A percentile compares a stretch with the other conserved stretches of the same genome.
These are phyloP conservation scores for Lophiostoma macrostomum DNA, from an alignment of 495 filamentous ascomycete genomes.

Conservation along the genomic window DNA sequence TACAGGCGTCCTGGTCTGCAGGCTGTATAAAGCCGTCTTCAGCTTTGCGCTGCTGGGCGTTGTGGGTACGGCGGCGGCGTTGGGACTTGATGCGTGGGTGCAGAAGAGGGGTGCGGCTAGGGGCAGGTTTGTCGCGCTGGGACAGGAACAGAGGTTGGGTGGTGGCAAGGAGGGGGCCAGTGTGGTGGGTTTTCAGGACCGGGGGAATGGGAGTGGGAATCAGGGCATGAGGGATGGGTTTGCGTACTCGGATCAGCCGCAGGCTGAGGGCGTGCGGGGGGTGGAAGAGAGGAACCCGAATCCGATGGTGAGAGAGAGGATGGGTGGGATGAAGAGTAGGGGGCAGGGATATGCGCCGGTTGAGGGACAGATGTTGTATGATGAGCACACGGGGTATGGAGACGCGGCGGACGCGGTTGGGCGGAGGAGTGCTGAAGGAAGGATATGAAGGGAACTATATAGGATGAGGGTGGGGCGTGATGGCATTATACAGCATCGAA, in stretches of 20 bases:
- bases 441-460: neutral
- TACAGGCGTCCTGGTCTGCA: constrained; percentile 59
- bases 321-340: constrained; percentile 11
- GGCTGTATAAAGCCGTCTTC: constrained; percentile 65
- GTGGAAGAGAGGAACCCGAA: constrained; percentile 11
- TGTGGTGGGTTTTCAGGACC: constrained; percentile 44
- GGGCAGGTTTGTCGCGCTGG: no score
- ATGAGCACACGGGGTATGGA: constrained; percentile 39
- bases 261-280: neutral
- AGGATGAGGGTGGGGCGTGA: no score
- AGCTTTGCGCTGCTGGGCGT: constrained; percentile 56
- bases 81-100: constrained; percentile 55
- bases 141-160: no score
- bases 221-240: constrained; percentile 15
- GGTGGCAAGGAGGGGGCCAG: no score
- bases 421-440: constrained; percentile 1
- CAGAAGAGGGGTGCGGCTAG: no score
- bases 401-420: constrained; percentile 26
- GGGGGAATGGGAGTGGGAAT: constrained; percentile 52
- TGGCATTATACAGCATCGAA: no score
- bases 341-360: constrained; percentile 36
- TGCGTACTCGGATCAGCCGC: constrained; percentile 4
- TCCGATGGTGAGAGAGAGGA: constrained; percentile 12
- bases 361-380: constrained; percentile 38
- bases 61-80: constrained; percentile 45